Conservation (phyloP, 1,139 yeast genomes). For the Taphrina pruni region DNA sequence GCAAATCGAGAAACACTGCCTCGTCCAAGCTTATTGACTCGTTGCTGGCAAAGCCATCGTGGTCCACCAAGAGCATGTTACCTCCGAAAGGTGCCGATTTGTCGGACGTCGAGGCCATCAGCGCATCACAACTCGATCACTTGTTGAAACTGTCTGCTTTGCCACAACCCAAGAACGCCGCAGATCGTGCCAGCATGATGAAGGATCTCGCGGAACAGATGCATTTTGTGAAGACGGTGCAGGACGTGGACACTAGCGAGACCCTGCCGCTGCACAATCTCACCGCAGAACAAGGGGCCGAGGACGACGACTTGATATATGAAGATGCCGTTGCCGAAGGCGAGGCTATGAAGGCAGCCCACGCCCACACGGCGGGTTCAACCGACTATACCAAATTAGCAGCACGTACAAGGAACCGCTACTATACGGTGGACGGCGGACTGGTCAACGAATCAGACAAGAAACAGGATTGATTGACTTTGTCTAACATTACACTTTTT, state of each 20-base stretch:
- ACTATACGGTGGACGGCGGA: conserved; percentile 31
- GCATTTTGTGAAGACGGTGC: conserved; percentile 52
- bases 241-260: conserved; percentile 51
- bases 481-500: too few relatives aligned
- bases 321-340: conserved; percentile 20
- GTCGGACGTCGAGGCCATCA: conserved; percentile 13
- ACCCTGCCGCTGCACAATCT: conserved; percentile 49
- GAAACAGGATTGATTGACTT: not conserved
- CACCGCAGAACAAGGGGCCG: conserved; percentile 16
- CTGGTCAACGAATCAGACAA: conserved; percentile 12
- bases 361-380: too few relatives aligned
- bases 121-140: conserved; percentile 22
- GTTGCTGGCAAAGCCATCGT: conserved; percentile 23
- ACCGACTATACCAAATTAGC: conserved; percentile 30
- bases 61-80: conserved; percentile 36
- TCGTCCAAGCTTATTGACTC: conserved; percentile 4
- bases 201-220: conserved; percentile 51
- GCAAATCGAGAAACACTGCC: not conserved
- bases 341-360: conserved; percentile 4
- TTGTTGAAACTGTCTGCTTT: conserved; percentile 34
- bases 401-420: conserved; percentile 5
- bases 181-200: conserved; percentile 44
- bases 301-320: conserved; percentile 18
- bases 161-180: conserved; percentile 27
- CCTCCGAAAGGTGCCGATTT: not conserved